These are phyloP conservation scores for Phlegmacium glaucopus DNA, from an alignment of 768 basidiomycete species.

Conservation along the genomic window DNA sequence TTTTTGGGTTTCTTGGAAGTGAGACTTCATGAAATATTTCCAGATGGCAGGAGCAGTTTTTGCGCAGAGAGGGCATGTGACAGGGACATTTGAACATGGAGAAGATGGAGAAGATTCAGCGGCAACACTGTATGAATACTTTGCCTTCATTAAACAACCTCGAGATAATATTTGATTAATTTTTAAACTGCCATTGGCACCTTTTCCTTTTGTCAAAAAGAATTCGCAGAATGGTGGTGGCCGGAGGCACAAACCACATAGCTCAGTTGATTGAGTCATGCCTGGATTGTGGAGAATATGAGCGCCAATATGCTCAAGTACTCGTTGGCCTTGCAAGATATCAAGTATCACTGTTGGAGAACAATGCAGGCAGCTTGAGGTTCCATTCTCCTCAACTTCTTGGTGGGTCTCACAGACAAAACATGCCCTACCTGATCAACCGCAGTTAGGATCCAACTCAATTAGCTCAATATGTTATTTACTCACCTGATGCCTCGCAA, in stretches of 20 bases:
- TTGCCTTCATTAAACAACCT: background rate
- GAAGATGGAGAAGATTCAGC: no score
- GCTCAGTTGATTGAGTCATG: conserved; percentile 1
- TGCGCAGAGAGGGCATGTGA: no score
- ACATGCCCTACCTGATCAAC: conserved; percentile 9
- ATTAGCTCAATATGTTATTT: background rate
- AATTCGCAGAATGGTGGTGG: conserved; percentile 12
- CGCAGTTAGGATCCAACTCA: background rate
- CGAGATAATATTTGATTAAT: no score
- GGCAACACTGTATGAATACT: background rate
- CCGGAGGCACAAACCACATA: conserved; percentile 16
- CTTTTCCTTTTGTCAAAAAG: conserved; percentile 6
- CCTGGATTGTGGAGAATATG: conserved; percentile 13
- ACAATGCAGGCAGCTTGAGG: conserved; percentile 5
- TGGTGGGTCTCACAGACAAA: conserved; percentile 12
- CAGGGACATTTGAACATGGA: no score
- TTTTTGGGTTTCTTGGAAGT: no score
- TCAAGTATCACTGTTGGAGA: conserved; percentile 6
- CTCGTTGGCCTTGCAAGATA: no score
- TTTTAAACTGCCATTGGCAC: conserved; percentile 2
- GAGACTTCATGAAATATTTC: no score
- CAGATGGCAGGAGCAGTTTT: no score
- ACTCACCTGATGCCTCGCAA: conserved; percentile 2
- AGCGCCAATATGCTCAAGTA: conserved; percentile 15
- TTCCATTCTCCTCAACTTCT: background rate